These are phyloP conservation scores for Phytophthora megakarya DNA, from an alignment of 352 stramenopile genomes.

Conservation along the genomic window DNA sequence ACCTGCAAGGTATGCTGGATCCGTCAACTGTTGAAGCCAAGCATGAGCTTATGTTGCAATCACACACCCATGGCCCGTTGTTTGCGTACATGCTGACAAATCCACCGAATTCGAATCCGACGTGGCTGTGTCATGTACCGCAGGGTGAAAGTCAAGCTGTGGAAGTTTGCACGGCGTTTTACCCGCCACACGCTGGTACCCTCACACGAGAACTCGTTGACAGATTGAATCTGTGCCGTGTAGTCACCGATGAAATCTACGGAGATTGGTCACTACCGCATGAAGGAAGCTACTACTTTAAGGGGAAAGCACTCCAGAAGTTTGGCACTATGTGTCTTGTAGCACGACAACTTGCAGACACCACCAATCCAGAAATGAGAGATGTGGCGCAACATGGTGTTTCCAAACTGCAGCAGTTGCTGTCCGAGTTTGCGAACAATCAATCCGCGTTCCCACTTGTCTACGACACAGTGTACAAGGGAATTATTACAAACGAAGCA, in stretches of 20 bases:
- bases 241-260: slow-evolving; percentile 69
- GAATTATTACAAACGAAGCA: slow-evolving; percentile 65
- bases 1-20: slow-evolving; percentile 65
- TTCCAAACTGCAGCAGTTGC: slow-evolving; percentile 47
- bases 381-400: slow-evolving; percentile 53
- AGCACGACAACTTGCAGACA: slow-evolving; percentile 59
- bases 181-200: slow-evolving; percentile 40
- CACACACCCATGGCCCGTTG: slow-evolving; percentile 76
- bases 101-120: slow-evolving; percentile 14
- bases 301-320: slow-evolving; percentile 80
- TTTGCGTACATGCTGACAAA: slow-evolving; percentile 51
- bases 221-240: slow-evolving; percentile 40
- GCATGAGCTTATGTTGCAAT: slow-evolving; percentile 63
- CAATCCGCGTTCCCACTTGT: slow-evolving; percentile 56
- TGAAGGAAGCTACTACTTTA: slow-evolving; percentile 87
- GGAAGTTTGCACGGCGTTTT: slow-evolving; percentile 54
- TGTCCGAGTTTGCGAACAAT: slow-evolving; percentile 54
- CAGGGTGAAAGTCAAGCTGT: slow-evolving; percentile 44
- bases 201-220: slow-evolving; percentile 44
- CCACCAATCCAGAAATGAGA: slow-evolving; percentile 55
- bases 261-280: slow-evolving; percentile 65
- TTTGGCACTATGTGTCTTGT: slow-evolving; percentile 81
- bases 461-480: slow-evolving; percentile 75
- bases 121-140: slow-evolving; percentile 61
- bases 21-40: slow-evolving; percentile 40